These are phyloP conservation scores for Leptosphaerulina australis DNA, from an alignment of 2,329 filamentous ascomycete genomes.

Conservation along the genomic window DNA sequence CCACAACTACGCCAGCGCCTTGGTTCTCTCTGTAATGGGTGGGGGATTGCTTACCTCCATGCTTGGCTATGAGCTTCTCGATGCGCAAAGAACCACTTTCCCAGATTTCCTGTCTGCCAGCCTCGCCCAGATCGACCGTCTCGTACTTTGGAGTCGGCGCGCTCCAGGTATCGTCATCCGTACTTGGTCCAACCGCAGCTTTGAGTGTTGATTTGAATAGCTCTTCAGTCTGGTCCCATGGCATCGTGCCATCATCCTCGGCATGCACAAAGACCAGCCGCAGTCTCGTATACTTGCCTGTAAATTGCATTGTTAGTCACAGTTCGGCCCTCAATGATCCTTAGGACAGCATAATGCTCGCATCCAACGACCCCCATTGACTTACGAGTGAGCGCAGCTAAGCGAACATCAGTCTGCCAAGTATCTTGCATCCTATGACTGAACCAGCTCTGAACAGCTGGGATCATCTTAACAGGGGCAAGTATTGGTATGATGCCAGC, in stretches of 20 bases:
- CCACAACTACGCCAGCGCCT: constrained; percentile 10
- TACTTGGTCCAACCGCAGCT: constrained; percentile 28
- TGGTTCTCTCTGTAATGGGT: constrained; percentile 15
- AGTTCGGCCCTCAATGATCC: background rate
- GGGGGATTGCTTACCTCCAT: constrained; percentile 41
- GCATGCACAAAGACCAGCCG: constrained; percentile 44
- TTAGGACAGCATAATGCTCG: background rate
- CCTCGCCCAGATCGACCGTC: constrained; percentile 42
- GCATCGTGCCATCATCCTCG: constrained; percentile 44
- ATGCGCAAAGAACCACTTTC: constrained; percentile 30
- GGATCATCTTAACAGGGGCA: constrained; percentile 71
- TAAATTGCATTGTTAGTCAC: constrained; percentile 5
- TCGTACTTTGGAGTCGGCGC: constrained; percentile 21
- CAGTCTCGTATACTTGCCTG: constrained; percentile 23
- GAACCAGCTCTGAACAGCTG: constrained; percentile 68
- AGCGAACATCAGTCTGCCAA: constrained; percentile 74
- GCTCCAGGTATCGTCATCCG: constrained; percentile 18
- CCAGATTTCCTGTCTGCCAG: constrained; percentile 43
- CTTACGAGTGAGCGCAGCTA: constrained; percentile 61
- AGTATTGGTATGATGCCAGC: constrained; percentile 78
- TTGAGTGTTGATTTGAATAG: constrained; percentile 38
- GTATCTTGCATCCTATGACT: constrained; percentile 72
- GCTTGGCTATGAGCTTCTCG: constrained; percentile 45
- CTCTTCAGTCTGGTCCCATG: constrained; percentile 43
- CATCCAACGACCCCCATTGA: constrained; percentile 6